A percentile compares a stretch with the other conserved stretches of the same genome.
These are phyloP conservation scores for Phytophthora syringae DNA, from an alignment of 352 stramenopile genomes.

Conservation along the genomic window DNA sequence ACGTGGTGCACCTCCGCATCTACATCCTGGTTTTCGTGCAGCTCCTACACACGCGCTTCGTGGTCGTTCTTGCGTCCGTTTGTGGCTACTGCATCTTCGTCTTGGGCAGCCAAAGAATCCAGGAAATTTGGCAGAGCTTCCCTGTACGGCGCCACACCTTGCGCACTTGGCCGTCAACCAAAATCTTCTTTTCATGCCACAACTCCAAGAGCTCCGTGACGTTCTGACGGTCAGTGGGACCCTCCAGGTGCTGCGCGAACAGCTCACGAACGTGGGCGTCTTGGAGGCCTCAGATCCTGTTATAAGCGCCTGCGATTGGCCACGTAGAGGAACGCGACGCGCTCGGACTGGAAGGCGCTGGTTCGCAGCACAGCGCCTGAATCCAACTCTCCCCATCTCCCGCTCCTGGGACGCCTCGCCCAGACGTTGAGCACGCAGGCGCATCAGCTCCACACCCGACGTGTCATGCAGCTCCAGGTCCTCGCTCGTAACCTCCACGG, in stretches of 20 bases:
- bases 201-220: constrained; percentile 75
- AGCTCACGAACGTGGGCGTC: constrained; percentile 36
- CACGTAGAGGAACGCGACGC: constrained; percentile 84
- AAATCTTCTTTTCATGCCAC: constrained; percentile 82
- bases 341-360: constrained; percentile 82
- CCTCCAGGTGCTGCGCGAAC: constrained; percentile 56
- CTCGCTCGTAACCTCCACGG: too few species aligned
- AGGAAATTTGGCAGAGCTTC: constrained; percentile 73
- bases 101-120: constrained; percentile 9
- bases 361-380: constrained; percentile 57
- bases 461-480: too few species aligned
- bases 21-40: constrained; percentile 41
- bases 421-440: constrained; percentile 52
- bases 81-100: constrained; percentile 13
- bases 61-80: neutral
- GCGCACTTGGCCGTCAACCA: constrained; percentile 57
- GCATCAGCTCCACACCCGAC: too few species aligned
- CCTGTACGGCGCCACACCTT: constrained; percentile 82
- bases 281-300: constrained; percentile 26
- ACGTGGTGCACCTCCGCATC: constrained; percentile 45
- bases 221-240: constrained; percentile 82
- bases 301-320: constrained; percentile 79
- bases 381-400: constrained; percentile 76
- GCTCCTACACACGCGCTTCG: constrained; percentile 21
- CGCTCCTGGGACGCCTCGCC: constrained; percentile 32